Percentiles rank a stretch among this genome's conserved stretches.
phyloP scores from a whole-genome alignment of 441 rosid genomes.

The Capsella rubella region DNA sequence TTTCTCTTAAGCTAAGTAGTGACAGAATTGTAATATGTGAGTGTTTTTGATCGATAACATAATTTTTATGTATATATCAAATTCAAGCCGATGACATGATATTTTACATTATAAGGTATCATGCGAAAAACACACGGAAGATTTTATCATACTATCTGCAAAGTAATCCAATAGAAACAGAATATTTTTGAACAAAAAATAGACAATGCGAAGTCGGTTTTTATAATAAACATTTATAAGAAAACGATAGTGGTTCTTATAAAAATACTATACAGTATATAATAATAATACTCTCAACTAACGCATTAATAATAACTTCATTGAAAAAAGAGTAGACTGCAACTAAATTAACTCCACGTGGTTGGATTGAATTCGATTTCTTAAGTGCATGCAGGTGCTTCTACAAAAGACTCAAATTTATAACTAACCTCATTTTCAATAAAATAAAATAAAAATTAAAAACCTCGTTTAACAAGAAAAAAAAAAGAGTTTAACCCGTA shows the following conservation, averaged over 20 bases:
- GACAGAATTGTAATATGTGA: background rate
- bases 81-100: background rate
- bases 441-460: too few relatives aligned
- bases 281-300: background rate
- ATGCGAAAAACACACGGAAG: background rate
- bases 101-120: background rate
- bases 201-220: background rate
- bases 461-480: too few relatives aligned
- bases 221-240: background rate
- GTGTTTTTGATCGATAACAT: background rate
- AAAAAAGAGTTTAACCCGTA: too few relatives aligned
- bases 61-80: background rate
- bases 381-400: background rate
- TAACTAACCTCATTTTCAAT: background rate
- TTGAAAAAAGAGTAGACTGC: background rate
- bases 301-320: slow-evolving; percentile 1
- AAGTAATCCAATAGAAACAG: background rate
- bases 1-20: background rate
- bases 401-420: slow-evolving; percentile 1
- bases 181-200: background rate
- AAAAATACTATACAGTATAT: background rate
- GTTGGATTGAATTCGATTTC: slow-evolving; percentile 7
- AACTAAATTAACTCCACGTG: background rate
- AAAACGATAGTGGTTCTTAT: background rate
- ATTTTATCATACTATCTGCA: background rate